phyloP scores from a whole-genome alignment of 2,329 filamentous ascomycete species.

The Diaporthe australafricana region DNA sequence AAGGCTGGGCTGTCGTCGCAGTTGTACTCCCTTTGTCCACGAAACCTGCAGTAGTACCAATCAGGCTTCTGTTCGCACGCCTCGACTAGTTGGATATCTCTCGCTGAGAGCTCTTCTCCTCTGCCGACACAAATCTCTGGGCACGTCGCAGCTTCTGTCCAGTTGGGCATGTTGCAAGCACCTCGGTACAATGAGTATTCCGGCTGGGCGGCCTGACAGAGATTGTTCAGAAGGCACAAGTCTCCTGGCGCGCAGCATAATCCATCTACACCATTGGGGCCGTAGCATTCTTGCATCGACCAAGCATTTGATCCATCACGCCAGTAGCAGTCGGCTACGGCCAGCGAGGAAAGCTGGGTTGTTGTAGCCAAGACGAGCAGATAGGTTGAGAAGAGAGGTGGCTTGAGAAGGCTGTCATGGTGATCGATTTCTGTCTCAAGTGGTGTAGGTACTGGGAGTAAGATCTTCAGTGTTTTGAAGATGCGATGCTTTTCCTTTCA shows the following conservation, averaged over 20 bases:
- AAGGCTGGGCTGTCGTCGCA: background rate
- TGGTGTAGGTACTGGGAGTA: background rate
- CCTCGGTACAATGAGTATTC: background rate
- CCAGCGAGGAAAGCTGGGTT: background rate
- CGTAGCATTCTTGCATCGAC: conserved; percentile 30
- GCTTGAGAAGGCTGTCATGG: background rate
- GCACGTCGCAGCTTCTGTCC: conserved; percentile 13
- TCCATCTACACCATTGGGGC: conserved; percentile 1
- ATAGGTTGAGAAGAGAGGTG: background rate
- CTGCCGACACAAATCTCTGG: background rate
- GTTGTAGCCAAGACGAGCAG: background rate
- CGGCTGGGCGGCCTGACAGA: background rate
- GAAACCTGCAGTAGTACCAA: background rate
- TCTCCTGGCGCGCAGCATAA: conserved; percentile 23
- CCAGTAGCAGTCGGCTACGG: conserved; percentile 25
- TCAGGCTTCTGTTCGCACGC: background rate
- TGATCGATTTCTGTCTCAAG: background rate
- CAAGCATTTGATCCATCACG: conserved; percentile 17
- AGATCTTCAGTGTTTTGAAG: background rate
- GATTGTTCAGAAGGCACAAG: conserved; percentile 24
- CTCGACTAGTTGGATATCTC: background rate
- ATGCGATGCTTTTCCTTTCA: background rate
- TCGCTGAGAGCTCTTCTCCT: background rate
- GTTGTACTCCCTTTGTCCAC: background rate
- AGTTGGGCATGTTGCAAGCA: conserved; percentile 25